Evolutionary conservation across 129 eudicot species (phyloP).

Genomic region (Centaurea solstitialis): DNA sequence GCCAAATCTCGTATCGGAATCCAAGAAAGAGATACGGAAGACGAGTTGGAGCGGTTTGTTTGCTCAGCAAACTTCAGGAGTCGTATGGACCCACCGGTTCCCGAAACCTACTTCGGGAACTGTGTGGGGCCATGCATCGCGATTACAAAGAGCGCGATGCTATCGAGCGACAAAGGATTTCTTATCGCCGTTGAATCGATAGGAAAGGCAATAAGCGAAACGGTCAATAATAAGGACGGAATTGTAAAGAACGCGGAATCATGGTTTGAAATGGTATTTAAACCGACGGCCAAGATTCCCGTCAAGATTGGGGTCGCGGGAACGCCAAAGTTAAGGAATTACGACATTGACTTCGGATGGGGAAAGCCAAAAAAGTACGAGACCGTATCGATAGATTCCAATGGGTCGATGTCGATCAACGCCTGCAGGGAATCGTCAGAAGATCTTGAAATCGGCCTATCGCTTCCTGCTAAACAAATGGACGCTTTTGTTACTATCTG

Average conservation of each 20-base stretch:
- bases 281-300: background rate
- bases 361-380: constrained; percentile 45
- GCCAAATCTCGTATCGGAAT: constrained; percentile 13
- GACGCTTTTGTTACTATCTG: constrained; percentile 38
- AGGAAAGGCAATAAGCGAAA: constrained; percentile 21
- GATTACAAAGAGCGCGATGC: background rate
- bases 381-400: constrained; percentile 37
- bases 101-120: constrained; percentile 47
- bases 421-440: constrained; percentile 30
- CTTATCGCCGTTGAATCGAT: constrained; percentile 17
- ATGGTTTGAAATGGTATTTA: constrained; percentile 1
- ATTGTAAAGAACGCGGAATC: constrained; percentile 10
- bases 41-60: constrained; percentile 22
- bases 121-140: constrained; percentile 24
- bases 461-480: constrained; percentile 32
- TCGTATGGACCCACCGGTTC: constrained; percentile 47
- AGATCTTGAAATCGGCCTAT: constrained; percentile 46
- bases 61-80: constrained; percentile 27
- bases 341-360: constrained; percentile 54
- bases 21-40: constrained; percentile 1
- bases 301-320: constrained; percentile 38
- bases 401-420: constrained; percentile 32
- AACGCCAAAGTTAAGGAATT: constrained; percentile 36
- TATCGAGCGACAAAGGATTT: constrained; percentile 33
- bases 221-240: constrained; percentile 18